phyloP scores from a whole-genome alignment of 129 eudicot species.

The Pseudognaphalium luteoalbum region DNA sequence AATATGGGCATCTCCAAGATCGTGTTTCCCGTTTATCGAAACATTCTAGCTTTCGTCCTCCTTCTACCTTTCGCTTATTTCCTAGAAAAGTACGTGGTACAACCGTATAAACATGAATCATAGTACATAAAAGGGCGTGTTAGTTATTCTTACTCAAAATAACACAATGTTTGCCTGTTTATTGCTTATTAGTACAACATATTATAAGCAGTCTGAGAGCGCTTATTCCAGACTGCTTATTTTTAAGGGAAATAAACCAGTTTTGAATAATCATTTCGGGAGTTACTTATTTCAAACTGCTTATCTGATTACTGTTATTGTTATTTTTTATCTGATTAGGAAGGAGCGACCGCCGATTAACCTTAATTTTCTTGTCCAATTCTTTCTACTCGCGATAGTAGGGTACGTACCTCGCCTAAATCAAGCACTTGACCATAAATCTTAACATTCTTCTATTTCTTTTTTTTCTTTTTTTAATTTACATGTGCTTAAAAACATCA shows the following conservation, averaged over 20 bases:
- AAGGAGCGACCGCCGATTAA: slow-evolving; percentile 84
- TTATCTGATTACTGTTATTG: background rate
- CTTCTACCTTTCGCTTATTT: slow-evolving; percentile 94
- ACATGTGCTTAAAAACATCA: background rate
- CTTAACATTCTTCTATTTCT: background rate
- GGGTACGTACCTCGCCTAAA: slow-evolving; percentile 55
- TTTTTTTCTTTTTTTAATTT: background rate
- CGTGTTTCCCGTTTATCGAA: slow-evolving; percentile 89
- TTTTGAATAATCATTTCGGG: background rate
- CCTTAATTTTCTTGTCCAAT: slow-evolving; percentile 66
- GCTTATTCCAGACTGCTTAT: background rate
- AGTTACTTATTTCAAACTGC: background rate
- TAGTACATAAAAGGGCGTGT: background rate
- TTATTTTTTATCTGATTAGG: slow-evolving; percentile 39
- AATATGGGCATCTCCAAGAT: slow-evolving; percentile 98
- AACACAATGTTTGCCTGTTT: background rate
- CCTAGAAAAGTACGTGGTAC: slow-evolving; percentile 77
- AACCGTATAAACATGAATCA: background rate
- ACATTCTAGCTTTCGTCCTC: slow-evolving; percentile 79
- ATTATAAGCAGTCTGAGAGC: background rate
- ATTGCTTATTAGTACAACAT: background rate
- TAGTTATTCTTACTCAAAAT: background rate
- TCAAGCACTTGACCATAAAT: background rate
- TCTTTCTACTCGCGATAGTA: slow-evolving; percentile 87
- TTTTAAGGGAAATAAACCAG: background rate